Evolutionary conservation across 306 rosid genomes (phyloP).

Genomic region (Prosopis cineraria): DNA sequence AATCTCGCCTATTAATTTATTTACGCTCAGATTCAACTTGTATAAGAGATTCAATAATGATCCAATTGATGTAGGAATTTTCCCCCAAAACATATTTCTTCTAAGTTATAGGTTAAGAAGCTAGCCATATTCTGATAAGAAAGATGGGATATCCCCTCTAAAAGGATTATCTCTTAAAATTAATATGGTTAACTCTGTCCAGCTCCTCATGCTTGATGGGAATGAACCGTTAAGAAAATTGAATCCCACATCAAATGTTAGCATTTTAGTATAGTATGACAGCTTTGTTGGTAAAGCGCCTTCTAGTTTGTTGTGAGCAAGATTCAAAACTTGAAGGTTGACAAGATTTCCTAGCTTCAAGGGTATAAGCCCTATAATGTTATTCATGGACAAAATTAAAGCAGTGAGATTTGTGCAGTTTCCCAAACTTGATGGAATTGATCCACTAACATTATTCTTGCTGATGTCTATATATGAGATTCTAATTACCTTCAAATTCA

Average conservation of each 20-base stretch:
- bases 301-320: conserved; percentile 58
- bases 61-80: conserved; percentile 64
- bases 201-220: conserved; percentile 58
- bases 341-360: conserved; percentile 59
- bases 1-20: conserved; percentile 61
- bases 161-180: conserved; percentile 65
- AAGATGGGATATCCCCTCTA: conserved; percentile 57
- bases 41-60: conserved; percentile 46
- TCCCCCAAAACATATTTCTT: conserved; percentile 71
- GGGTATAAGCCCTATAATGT: conserved; percentile 57
- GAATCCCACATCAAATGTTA: conserved; percentile 61
- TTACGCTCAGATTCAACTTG: conserved; percentile 72
- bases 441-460: conserved; percentile 53
- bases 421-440: conserved; percentile 67
- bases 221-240: conserved; percentile 69
- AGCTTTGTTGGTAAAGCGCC: conserved; percentile 68
- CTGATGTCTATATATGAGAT: conserved; percentile 56
- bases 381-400: conserved; percentile 57
- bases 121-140: conserved; percentile 48
- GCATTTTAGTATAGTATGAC: conserved; percentile 56
- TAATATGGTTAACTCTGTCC: conserved; percentile 50
- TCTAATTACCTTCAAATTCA: conserved; percentile 37
- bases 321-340: conserved; percentile 45
- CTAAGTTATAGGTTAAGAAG: conserved; percentile 71
- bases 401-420: conserved; percentile 52